Evolutionary conservation across 345 rosid species (phyloP).

Genomic region (Brassica incana): DNA sequence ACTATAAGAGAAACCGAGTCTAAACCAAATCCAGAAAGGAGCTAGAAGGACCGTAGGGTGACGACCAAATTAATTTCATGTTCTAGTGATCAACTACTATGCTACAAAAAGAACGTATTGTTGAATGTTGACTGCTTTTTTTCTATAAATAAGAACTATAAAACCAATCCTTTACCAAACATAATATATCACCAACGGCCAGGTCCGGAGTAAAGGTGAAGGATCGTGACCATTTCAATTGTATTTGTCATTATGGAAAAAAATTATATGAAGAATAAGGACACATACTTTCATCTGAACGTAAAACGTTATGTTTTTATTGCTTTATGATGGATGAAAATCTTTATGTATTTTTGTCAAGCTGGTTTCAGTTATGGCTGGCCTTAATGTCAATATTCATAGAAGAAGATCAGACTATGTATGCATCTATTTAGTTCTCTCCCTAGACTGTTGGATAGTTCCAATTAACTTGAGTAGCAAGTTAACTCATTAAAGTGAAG

Average conservation of each 20-base stretch:
- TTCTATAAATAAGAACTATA: not conserved
- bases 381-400: not conserved
- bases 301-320: not conserved
- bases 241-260: no score
- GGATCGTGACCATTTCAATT: no score
- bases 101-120: not conserved
- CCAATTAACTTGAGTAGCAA: no score
- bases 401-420: not conserved
- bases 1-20: not conserved
- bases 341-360: not conserved
- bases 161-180: not conserved
- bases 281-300: no score
- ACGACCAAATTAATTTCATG: not conserved
- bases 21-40: not conserved
- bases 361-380: not conserved
- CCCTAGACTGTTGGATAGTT: not conserved
- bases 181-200: not conserved
- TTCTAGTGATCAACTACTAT: not conserved
- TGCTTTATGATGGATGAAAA: not conserved
- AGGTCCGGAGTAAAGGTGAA: no score
- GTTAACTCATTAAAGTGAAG: no score
- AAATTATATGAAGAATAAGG: no score
- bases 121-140: not conserved
- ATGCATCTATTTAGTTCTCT: not conserved
- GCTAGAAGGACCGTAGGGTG: not conserved